phyloP scores from a whole-genome alignment of 1,284 basidiomycete genomes.

The Filobasidium uniguttulatum region DNA sequence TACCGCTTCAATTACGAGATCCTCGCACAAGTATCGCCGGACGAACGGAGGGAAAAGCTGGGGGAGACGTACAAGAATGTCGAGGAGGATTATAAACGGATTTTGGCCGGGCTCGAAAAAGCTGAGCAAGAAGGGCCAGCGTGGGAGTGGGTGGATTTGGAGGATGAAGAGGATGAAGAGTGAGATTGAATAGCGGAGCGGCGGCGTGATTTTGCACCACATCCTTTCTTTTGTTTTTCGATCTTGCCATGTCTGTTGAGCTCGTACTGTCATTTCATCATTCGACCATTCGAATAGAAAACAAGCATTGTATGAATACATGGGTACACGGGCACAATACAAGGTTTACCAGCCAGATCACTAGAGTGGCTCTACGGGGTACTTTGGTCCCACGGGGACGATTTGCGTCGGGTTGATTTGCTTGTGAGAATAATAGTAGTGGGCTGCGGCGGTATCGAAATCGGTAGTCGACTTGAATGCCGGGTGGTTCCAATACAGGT shows the following conservation, averaged over 20 bases:
- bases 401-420: slow-evolving; percentile 61
- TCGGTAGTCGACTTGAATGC: slow-evolving; percentile 81
- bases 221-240: neutral
- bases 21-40: slow-evolving; percentile 66
- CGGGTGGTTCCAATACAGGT: slow-evolving; percentile 77
- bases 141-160: slow-evolving; percentile 9
- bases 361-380: slow-evolving; percentile 48
- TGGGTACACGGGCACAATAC: too few relatives aligned
- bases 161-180: neutral
- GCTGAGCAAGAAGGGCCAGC: neutral
- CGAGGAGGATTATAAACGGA: slow-evolving; percentile 68
- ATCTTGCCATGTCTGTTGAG: neutral
- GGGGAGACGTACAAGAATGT: slow-evolving; percentile 88
- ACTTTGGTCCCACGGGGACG: slow-evolving; percentile 59
- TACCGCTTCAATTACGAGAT: slow-evolving; percentile 91
- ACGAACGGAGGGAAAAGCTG: slow-evolving; percentile 73
- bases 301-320: too few relatives aligned
- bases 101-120: slow-evolving; percentile 43
- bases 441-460: slow-evolving; percentile 75
- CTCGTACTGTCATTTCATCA: too few relatives aligned
- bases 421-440: slow-evolving; percentile 52
- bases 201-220: too few relatives aligned
- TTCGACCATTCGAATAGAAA: too few relatives aligned
- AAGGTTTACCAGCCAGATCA: too few relatives aligned
- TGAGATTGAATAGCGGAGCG: neutral